Evolutionary conservation across 495 filamentous ascomycete genomes (phyloP), one percentile per base, ranked within the genome.

Genomic region (Xylaria flabelliformis): DNA sequence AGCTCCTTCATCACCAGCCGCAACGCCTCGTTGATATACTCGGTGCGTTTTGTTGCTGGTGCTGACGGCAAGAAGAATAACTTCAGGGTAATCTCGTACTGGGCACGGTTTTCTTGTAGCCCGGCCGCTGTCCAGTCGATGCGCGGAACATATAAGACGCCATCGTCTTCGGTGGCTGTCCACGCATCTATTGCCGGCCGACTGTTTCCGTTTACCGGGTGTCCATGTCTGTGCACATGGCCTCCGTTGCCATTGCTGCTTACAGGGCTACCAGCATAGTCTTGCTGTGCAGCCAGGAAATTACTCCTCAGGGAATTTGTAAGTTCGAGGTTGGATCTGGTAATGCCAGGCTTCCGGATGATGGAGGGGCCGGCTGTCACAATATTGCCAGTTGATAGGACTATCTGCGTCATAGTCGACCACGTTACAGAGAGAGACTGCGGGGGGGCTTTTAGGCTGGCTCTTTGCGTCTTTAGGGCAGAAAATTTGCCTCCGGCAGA

Each of bases 31-130:
- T 85, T 79, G 19, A 91, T 92, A 80, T 97, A 90, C 68, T 83
- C 82, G 71, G 84, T 84, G 69, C 94, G 87, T 66, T 88, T 82
- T 34, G 83, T 83, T 0, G 88, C 83, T 13, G 90, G 85, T 21
- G 92, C 88, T 36, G 86, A 87, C 3, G 94, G 93, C 21, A 97
- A 86, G 80, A 95, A 97, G 87, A 98, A 98, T 26, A 98, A 83
- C 79, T 98, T 98, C 53, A 93, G 90, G 0, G 95, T 98, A 78
- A 97, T 97, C 81, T 97, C 93, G 84, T 98, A 97, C 74, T 93
- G 89, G 67, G 86, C 82, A 6, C 90, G 86, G 74, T 96, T 93
- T 78, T 97, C 95, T 36, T 90, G 83, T 29, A 98, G 82, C 0
- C 91, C 90, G 19, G 89, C 87, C 44, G 85, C 80, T n/a, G 86